Conservation (phyloP, 2,329 filamentous ascomycete genomes). For the Aspergillus fischeri region DNA sequence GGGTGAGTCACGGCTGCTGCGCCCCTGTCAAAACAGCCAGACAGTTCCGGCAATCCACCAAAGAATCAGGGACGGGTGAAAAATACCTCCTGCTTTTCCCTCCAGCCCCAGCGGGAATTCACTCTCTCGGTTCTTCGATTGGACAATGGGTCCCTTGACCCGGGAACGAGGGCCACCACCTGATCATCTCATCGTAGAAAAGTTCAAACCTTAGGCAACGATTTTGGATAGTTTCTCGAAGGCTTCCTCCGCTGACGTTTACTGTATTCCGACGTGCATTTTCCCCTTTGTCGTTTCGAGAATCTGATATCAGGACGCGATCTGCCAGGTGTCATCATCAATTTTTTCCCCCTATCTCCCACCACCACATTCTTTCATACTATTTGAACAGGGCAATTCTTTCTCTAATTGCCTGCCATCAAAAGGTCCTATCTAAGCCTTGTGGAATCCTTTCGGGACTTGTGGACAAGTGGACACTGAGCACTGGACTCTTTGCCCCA, state of each 20-base stretch:
- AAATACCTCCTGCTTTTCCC: background rate
- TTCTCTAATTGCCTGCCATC: background rate
- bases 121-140: background rate
- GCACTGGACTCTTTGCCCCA: background rate
- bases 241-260: background rate
- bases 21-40: background rate
- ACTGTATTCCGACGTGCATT: background rate
- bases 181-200: background rate
- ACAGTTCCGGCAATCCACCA: background rate
- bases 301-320: background rate
- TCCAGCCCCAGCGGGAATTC: background rate
- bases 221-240: background rate
- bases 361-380: background rate
- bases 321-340: background rate
- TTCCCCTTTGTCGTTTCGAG: background rate
- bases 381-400: background rate
- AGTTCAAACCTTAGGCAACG: background rate
- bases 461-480: background rate
- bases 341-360: background rate
- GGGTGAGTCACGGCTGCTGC: background rate
- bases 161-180: background rate
- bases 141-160: background rate
- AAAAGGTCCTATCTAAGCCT: background rate
- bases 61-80: background rate
- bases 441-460: background rate